Base-by-base conservation (phyloP, 768 basidiomycete genomes). In the Guyanaporus albipodus region DNA sequence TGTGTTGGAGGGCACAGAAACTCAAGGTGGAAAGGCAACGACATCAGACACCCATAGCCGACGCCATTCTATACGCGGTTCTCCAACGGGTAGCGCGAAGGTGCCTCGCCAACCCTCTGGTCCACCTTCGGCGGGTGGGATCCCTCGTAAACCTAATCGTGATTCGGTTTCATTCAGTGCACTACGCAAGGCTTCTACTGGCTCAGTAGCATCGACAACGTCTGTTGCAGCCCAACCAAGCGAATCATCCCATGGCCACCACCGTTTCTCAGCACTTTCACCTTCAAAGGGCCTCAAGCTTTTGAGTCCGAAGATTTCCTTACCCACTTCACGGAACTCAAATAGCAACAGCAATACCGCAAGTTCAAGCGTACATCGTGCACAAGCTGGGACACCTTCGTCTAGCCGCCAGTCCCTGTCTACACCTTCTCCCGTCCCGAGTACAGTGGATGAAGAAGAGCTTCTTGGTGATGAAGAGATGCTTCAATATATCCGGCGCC, bases 391-490 rank as follows among this genome's bases (percentile, higher is more conserved):
- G 31, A 71, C 86, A 2, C 85, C 85, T 12, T 82, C 86, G 1
- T 80, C 82, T 4, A 85, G 83, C 57, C 77, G 85, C 28, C 82
- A 87, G 49, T 87, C 87, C 18, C 66, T 85, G 19, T 91, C 87
- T 4, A 90, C 88, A 2, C 89, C 91, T 4, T 95, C 93, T 2
- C 92, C 93, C 0, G 80, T 78, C 6, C 84, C 85, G 22, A 83
- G 80, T 55, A 72, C 78, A 3, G 72, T 87, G 3, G 91, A 91
- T 48, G 93, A 94, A 49, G 91, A 94, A 52, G 90, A 94, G 63
- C 41, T 86, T 7, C 69, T 87, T 15, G 96, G 90, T 14, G 96
- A 99, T 61, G 93, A 96, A 51, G 96, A 99, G 70, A 99, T 99
- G 96, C 68, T 88, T 60, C 85, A 87, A 48, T 99, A 95, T 67